Evolutionary conservation across 2,329 filamentous ascomycete species (phyloP).

Genomic region (Pseudocercospora macadamiae): DNA sequence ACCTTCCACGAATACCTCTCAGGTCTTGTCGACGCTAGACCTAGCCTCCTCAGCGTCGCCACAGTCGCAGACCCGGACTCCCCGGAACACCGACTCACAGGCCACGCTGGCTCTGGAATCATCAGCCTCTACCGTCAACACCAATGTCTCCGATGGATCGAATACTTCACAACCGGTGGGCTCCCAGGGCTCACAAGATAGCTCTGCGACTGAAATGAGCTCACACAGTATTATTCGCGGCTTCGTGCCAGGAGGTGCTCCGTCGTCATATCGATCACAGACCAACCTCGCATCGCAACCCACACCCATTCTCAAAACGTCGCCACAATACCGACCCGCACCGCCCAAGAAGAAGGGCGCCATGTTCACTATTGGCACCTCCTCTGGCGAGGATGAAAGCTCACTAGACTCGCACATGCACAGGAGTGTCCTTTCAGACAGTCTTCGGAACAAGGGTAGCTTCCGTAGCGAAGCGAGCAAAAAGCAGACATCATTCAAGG

Average conservation of each 20-base stretch:
- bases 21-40: slow-evolving; percentile 42
- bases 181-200: slow-evolving; percentile 58
- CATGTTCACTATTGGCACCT: slow-evolving; percentile 73
- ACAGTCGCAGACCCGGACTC: slow-evolving; percentile 44
- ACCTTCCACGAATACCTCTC: slow-evolving; percentile 25
- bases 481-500: slow-evolving; percentile 82
- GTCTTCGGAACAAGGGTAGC: slow-evolving; percentile 47
- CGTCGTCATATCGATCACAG: slow-evolving; percentile 67
- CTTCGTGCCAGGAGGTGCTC: slow-evolving; percentile 77
- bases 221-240: slow-evolving; percentile 78
- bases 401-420: slow-evolving; percentile 68
- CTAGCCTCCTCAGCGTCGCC: slow-evolving; percentile 26
- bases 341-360: slow-evolving; percentile 66
- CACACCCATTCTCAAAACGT: slow-evolving; percentile 63
- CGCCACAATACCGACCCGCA: slow-evolving; percentile 37
- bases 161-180: slow-evolving; percentile 45
- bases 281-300: slow-evolving; percentile 59
- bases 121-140: slow-evolving; percentile 60
- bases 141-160: slow-evolving; percentile 43
- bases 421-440: slow-evolving; percentile 59
- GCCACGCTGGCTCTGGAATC: slow-evolving; percentile 53
- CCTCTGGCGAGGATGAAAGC: slow-evolving; percentile 82
- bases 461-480: slow-evolving; percentile 53
- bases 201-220: slow-evolving; percentile 63
- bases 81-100: slow-evolving; percentile 23